These are phyloP conservation scores for Panellus pusillus DNA, from an alignment of 768 basidiomycete genomes.

Conservation along the genomic window DNA sequence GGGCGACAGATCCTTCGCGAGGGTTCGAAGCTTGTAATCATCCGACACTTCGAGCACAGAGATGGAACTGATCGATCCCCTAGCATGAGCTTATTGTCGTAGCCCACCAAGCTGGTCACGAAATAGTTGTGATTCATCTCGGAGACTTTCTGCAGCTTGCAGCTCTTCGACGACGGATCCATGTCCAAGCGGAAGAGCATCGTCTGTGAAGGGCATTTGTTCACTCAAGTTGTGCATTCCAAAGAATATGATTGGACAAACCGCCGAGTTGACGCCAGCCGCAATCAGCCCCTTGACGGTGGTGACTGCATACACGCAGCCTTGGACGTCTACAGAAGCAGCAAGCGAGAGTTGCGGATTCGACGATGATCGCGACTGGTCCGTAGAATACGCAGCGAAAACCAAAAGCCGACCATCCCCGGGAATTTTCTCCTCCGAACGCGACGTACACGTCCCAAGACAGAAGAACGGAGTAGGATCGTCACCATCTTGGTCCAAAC, in stretches of 20 bases:
- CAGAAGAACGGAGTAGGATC: constrained; percentile 44
- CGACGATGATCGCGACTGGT: constrained; percentile 26
- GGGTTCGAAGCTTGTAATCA: constrained; percentile 41
- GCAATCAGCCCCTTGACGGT: constrained; percentile 52
- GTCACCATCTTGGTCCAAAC: constrained; percentile 30
- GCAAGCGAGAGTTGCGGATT: constrained; percentile 35
- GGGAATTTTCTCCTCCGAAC: constrained; percentile 47
- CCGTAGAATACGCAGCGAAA: constrained; percentile 38
- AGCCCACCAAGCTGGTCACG: constrained; percentile 63
- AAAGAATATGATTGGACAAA: constrained; percentile 34
- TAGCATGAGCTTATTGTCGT: constrained; percentile 56
- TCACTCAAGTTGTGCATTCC: neutral
- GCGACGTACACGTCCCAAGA: constrained; percentile 46
- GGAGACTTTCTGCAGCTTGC: constrained; percentile 42
- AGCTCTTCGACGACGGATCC: constrained; percentile 31
- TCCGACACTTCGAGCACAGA: constrained; percentile 59
- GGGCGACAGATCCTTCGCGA: constrained; percentile 75
- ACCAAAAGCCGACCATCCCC: constrained; percentile 62
- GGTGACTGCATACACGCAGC: constrained; percentile 70
- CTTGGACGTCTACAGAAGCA: constrained; percentile 48
- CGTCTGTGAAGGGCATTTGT: constrained; percentile 35
- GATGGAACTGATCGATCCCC: constrained; percentile 84
- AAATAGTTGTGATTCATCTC: constrained; percentile 85
- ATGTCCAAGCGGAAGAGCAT: constrained; percentile 43
- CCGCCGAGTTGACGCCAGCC: constrained; percentile 76